These are phyloP conservation scores for Beauveria caledonica DNA, from an alignment of 2,329 filamentous ascomycete genomes.

Conservation along the genomic window DNA sequence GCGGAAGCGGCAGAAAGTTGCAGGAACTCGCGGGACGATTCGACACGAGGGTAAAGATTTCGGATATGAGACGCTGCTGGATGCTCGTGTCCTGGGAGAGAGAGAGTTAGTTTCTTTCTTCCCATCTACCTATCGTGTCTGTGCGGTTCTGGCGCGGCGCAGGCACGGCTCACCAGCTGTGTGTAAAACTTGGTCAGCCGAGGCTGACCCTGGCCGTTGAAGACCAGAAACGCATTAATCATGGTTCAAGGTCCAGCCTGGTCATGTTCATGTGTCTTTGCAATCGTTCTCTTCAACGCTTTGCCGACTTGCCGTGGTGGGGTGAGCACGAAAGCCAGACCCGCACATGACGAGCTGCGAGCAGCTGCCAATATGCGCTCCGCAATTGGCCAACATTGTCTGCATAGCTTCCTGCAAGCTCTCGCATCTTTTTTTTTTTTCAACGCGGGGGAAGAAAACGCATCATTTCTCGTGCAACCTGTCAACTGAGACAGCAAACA, in stretches of 20 bases:
- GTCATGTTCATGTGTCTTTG: neutral
- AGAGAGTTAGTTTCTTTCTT: neutral
- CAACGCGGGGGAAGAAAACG: neutral
- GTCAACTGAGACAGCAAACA: neutral
- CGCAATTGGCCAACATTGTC: slow-evolving; percentile 4
- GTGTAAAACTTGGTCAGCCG: slow-evolving; percentile 98
- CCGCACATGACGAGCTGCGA: slow-evolving; percentile 11
- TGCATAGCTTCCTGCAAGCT: neutral
- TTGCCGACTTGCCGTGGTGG: neutral
- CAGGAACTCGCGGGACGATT: slow-evolving; percentile 87
- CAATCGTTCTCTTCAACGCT: neutral
- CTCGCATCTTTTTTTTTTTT: neutral
- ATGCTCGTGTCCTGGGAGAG: slow-evolving; percentile 78
- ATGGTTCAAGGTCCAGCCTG: slow-evolving; percentile 42
- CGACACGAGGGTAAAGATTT: slow-evolving; percentile 93
- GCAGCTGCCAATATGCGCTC: slow-evolving; percentile 3
- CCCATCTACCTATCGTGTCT: neutral
- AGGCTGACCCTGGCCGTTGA: slow-evolving; percentile 96
- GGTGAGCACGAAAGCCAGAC: neutral
- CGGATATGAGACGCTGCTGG: slow-evolving; percentile 90
- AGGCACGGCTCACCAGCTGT: slow-evolving; percentile 58
- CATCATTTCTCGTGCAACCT: neutral
- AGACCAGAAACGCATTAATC: slow-evolving; percentile 98
- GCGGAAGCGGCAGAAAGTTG: slow-evolving; percentile 84
- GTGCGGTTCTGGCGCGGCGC: neutral